A percentile compares a stretch with the other conserved stretches of the same genome.
These are phyloP conservation scores for Gracilariopsis chorda DNA, from an alignment of 23 red algal genomes.

Conservation along the genomic window DNA sequence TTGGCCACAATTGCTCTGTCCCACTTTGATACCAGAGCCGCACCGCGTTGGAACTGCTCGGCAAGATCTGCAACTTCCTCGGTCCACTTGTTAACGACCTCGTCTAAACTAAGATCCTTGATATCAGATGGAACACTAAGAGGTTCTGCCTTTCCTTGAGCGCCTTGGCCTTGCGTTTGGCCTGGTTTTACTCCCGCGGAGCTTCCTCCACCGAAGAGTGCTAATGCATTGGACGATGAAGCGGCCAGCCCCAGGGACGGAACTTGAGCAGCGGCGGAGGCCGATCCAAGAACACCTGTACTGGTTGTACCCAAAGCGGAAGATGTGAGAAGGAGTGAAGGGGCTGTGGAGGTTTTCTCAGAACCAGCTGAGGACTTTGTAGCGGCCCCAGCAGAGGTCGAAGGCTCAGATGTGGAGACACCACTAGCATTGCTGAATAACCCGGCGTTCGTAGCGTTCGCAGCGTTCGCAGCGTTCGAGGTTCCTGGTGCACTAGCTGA, in stretches of 20 bases:
- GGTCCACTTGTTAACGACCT: constrained; percentile 88
- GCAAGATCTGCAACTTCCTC: constrained; percentile 76
- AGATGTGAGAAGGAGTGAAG: neutral
- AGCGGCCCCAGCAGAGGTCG: neutral
- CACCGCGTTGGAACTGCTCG: constrained; percentile 58
- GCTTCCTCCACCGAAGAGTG: neutral
- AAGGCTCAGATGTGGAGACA: neutral
- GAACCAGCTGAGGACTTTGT: neutral
- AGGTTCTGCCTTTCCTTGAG: neutral
- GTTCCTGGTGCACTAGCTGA: neutral
- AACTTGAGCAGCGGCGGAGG: neutral
- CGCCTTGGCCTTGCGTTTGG: neutral
- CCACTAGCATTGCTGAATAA: neutral
- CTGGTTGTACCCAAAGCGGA: neutral
- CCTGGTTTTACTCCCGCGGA: neutral
- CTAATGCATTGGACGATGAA: neutral
- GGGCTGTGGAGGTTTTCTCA: neutral
- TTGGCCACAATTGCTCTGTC: constrained; percentile 74
- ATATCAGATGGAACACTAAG: constrained; percentile 73
- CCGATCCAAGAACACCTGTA: neutral
- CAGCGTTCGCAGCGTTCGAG: neutral
- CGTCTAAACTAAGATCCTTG: constrained; percentile 70
- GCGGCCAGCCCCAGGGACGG: neutral
- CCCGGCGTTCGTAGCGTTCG: neutral
- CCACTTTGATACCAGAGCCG: constrained; percentile 74